Percentiles rank a stretch among this genome's conserved stretches.
Evolutionary conservation across 208 protist genomes (phyloP).

Genomic region (Crithidia fasciculata): DNA sequence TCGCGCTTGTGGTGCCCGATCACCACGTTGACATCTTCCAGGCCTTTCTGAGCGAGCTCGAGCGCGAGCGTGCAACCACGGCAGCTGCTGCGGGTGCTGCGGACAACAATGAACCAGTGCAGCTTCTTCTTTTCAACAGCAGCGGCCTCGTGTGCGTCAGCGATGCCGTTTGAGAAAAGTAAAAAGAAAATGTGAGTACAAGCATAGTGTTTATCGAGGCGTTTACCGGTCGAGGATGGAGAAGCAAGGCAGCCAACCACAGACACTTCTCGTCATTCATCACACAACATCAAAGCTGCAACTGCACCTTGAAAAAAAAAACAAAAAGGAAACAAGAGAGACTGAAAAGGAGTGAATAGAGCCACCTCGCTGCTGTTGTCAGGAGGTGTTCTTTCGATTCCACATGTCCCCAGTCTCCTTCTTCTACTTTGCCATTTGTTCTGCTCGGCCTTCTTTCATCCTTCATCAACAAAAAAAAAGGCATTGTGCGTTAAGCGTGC

Average conservation of each 20-base stretch:
- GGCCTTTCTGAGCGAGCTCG: conserved; percentile 23
- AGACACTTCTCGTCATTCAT: too few relatives aligned
- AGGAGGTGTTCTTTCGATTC: too few relatives aligned
- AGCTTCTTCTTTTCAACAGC: conserved; percentile 31
- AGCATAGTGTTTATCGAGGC: background rate
- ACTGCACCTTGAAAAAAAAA: too few relatives aligned
- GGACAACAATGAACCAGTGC: background rate
- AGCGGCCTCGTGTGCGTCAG: conserved; percentile 8
- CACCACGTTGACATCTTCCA: conserved; percentile 40
- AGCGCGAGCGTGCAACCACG: background rate
- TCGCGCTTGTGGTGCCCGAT: conserved; percentile 48
- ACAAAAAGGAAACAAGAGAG: too few relatives aligned
- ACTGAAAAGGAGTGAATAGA: too few relatives aligned
- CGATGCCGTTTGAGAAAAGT: background rate
- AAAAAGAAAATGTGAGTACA: background rate
- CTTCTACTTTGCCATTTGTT: too few relatives aligned
- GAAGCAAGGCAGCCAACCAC: background rate
- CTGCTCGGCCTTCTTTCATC: background rate
- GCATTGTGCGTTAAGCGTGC: too few relatives aligned
- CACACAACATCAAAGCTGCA: too few relatives aligned
- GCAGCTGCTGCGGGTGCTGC: background rate
- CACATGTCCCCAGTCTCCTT: too few relatives aligned
- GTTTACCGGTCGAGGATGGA: background rate
- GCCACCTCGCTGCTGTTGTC: too few relatives aligned
- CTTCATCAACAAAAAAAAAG: background rate